phyloP scores from a whole-genome alignment of 2,329 filamentous ascomycete genomes.

The Albifimbria verrucaria region DNA sequence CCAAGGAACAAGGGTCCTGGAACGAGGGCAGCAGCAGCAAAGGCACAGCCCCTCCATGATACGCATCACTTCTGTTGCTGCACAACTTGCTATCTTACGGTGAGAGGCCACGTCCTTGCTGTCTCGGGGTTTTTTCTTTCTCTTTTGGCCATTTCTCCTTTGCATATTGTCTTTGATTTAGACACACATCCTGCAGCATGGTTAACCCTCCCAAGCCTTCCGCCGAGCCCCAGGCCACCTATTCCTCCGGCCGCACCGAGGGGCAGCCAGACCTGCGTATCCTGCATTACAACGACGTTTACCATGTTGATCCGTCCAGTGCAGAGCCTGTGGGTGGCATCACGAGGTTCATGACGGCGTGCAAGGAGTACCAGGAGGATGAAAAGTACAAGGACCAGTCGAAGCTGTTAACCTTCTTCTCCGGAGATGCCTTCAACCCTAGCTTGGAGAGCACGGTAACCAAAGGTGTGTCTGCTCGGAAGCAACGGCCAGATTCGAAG shows the following conservation, averaged over 20 bases:
- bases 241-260: slow-evolving; percentile 12
- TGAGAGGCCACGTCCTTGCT: background rate
- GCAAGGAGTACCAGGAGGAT: slow-evolving; percentile 69
- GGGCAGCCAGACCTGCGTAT: slow-evolving; percentile 67
- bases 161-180: background rate
- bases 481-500: background rate
- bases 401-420: slow-evolving; percentile 75
- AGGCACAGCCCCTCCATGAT: background rate
- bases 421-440: slow-evolving; percentile 89
- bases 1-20: too few species aligned
- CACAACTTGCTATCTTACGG: background rate
- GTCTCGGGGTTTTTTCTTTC: background rate
- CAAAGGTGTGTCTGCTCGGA: slow-evolving; percentile 55
- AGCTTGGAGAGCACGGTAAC: slow-evolving; percentile 86
- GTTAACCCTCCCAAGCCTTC: background rate
- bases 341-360: slow-evolving; percentile 74
- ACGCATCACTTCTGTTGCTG: background rate
- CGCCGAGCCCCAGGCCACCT: slow-evolving; percentile 7
- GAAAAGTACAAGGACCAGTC: slow-evolving; percentile 60
- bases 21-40: too few species aligned
- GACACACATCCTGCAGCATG: background rate
- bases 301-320: slow-evolving; percentile 74
- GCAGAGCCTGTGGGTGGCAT: slow-evolving; percentile 81
- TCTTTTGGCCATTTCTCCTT: background rate
- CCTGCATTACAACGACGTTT: slow-evolving; percentile 91